Evolutionary conservation across 2,329 filamentous ascomycete species (phyloP).

Genomic region (Ustulina deusta): DNA sequence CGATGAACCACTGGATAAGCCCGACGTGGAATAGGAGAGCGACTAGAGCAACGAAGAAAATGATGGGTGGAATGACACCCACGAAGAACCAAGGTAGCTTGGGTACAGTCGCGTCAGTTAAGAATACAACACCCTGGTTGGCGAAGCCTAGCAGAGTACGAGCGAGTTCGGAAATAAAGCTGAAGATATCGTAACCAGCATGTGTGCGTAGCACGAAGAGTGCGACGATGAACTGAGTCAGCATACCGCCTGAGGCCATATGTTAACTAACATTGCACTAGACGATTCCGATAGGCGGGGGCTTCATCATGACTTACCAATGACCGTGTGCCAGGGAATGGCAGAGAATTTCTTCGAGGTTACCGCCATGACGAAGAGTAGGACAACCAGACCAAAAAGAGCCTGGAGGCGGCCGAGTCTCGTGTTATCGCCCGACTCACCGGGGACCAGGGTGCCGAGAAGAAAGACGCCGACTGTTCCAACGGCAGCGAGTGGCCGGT

Average conservation of each 20-base stretch:
- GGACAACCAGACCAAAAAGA: slow-evolving; percentile 80
- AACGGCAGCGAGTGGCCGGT: slow-evolving; percentile 71
- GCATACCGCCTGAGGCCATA: slow-evolving; percentile 72
- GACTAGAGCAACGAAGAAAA: slow-evolving; percentile 96
- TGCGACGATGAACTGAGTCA: slow-evolving; percentile 87
- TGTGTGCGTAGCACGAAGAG: slow-evolving; percentile 86
- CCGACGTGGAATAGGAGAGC: slow-evolving; percentile 86
- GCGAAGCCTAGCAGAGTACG: slow-evolving; percentile 82
- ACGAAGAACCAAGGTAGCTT: slow-evolving; percentile 76
- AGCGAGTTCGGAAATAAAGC: slow-evolving; percentile 83
- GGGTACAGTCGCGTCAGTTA: slow-evolving; percentile 65
- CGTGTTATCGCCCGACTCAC: slow-evolving; percentile 80
- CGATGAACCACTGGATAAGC: slow-evolving; percentile 88
- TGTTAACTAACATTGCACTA: slow-evolving; percentile 15
- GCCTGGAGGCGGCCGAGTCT: slow-evolving; percentile 83
- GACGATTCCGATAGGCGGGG: slow-evolving; percentile 8
- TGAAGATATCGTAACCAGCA: slow-evolving; percentile 90
- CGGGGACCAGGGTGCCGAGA: slow-evolving; percentile 80
- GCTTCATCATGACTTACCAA: slow-evolving; percentile 58
- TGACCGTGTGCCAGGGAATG: slow-evolving; percentile 82
- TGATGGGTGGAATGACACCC: slow-evolving; percentile 86
- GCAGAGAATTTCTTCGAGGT: slow-evolving; percentile 77
- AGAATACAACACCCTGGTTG: slow-evolving; percentile 76
- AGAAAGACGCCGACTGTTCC: slow-evolving; percentile 78
- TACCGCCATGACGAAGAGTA: slow-evolving; percentile 73